Conservation (phyloP, 2,329 filamentous ascomycete species). For the Colletotrichum siamense region DNA sequence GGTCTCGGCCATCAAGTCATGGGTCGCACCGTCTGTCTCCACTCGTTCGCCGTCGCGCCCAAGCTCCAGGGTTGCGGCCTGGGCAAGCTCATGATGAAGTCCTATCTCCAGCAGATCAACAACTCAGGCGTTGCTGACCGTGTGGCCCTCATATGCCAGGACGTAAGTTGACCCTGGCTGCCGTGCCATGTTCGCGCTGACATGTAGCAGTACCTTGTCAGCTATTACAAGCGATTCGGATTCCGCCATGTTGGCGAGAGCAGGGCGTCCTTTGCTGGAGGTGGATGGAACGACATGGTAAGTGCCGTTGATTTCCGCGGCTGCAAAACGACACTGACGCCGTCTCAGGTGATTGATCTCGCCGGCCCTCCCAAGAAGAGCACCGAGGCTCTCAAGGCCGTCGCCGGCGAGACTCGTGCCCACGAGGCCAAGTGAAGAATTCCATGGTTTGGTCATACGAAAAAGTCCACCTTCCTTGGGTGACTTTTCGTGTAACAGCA, state of each 20-base stretch:
- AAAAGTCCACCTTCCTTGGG: not conserved
- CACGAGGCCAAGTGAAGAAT: not conserved
- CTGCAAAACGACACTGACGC: not conserved
- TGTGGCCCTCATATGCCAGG: slow-evolving; percentile 78
- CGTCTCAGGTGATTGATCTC: slow-evolving; percentile 27
- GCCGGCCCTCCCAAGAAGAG: slow-evolving; percentile 23
- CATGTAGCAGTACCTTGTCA: slow-evolving; percentile 62
- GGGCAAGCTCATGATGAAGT: slow-evolving; percentile 74
- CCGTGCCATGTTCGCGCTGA: not conserved
- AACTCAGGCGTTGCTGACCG: slow-evolving; percentile 73
- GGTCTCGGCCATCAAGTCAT: slow-evolving; percentile 72
- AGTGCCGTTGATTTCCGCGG: slow-evolving; percentile 25
- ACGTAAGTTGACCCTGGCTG: slow-evolving; percentile 49
- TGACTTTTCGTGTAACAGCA: not conserved
- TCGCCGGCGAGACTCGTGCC: not conserved
- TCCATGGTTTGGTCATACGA: not conserved
- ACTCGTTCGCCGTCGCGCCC: slow-evolving; percentile 82
- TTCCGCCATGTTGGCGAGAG: slow-evolving; percentile 75
- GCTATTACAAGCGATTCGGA: slow-evolving; percentile 78
- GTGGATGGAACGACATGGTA: slow-evolving; percentile 85
- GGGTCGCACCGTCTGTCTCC: slow-evolving; percentile 79
- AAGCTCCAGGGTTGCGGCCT: slow-evolving; percentile 77
- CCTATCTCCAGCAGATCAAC: slow-evolving; percentile 79
- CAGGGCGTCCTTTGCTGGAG: slow-evolving; percentile 74
- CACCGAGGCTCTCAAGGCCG: not conserved